Evolutionary conservation across 225 moss, liverwort and hornwort species (phyloP).

Genomic region (Rhytidiadelphus loreus): DNA sequence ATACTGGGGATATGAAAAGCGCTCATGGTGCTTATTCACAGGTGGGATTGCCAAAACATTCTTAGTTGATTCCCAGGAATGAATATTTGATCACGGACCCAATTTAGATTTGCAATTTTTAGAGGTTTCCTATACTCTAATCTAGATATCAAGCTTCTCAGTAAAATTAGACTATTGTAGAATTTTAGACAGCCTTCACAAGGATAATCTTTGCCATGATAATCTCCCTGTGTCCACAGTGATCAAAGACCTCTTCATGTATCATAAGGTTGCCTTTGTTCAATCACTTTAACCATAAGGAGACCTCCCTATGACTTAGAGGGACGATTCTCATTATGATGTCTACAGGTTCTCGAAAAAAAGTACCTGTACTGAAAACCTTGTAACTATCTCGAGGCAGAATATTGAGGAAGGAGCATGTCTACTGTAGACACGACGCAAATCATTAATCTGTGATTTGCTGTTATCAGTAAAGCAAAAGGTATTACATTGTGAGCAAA

Average conservation of each 20-base stretch:
- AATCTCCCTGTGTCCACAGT: background rate
- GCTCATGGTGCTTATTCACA: slow-evolving; percentile 26
- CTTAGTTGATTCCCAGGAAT: background rate
- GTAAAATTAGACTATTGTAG: background rate
- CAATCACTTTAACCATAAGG: background rate
- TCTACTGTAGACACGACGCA: background rate
- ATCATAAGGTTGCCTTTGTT: background rate
- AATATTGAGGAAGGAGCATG: background rate
- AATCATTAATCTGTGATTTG: background rate
- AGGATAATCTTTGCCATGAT: background rate
- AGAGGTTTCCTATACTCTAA: background rate
- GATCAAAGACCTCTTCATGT: background rate
- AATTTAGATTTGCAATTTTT: background rate
- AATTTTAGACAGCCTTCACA: background rate
- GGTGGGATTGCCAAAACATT: background rate
- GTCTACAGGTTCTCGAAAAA: background rate
- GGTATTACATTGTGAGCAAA: background rate
- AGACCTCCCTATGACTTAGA: background rate
- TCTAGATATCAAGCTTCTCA: background rate
- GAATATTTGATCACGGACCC: background rate
- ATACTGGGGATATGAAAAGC: slow-evolving; percentile 40
- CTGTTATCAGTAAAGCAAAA: background rate
- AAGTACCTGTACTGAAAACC: background rate
- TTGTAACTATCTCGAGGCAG: background rate
- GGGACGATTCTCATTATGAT: background rate